phyloP scores from a whole-genome alignment of 441 rosid species.

The Populus hybrid region DNA sequence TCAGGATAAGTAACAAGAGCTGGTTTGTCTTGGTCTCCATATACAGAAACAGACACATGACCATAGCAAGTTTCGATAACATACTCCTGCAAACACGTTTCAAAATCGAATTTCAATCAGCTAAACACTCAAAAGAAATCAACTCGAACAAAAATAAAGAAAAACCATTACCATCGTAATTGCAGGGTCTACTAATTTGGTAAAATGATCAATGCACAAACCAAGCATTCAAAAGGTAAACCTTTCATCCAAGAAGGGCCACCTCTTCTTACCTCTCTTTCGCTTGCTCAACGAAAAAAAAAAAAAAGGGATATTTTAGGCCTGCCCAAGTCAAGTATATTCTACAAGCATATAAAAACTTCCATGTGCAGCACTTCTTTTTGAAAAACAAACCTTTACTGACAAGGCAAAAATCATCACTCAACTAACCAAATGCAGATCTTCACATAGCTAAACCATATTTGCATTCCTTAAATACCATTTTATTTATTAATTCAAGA shows the following conservation, averaged over 20 bases:
- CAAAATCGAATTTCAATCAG: neutral
- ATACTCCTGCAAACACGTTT: constrained; percentile 51
- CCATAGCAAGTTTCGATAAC: constrained; percentile 65
- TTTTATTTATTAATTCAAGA: no score
- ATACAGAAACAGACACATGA: constrained; percentile 68
- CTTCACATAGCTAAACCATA: neutral
- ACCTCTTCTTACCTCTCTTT: neutral
- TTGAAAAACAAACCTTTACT: neutral
- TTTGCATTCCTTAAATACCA: neutral
- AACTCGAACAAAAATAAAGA: neutral
- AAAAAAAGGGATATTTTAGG: neutral
- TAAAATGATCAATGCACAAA: neutral
- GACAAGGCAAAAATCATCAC: constrained; percentile 12
- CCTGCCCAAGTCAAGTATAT: constrained; percentile 15
- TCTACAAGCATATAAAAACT: neutral
- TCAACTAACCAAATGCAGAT: constrained; percentile 30
- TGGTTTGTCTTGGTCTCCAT: constrained; percentile 92
- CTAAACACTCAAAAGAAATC: neutral
- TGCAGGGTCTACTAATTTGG: neutral
- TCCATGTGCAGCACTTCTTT: constrained; percentile 7
- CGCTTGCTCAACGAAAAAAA: neutral
- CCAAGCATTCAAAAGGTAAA: neutral
- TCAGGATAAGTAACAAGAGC: constrained; percentile 68
- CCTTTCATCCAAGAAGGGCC: constrained; percentile 1
- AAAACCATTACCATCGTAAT: neutral